Base-by-base conservation (phyloP, 768 basidiomycete species). In the Lentinus brumalis region DNA sequence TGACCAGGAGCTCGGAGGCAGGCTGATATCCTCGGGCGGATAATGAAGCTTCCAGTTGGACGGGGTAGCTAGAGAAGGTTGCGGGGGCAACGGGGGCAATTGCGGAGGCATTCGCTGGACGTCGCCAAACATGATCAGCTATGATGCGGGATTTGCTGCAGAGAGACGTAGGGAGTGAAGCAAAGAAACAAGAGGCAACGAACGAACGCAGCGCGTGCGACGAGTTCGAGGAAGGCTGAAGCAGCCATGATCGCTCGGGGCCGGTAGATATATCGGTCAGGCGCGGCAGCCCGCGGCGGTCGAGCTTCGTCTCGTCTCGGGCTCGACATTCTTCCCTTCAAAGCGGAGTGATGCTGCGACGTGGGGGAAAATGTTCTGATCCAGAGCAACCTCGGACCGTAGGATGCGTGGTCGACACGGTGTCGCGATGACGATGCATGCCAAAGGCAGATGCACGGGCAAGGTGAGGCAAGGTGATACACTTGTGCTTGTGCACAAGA, bases 351-450 rank as follows among this genome's bases (percentile, higher is more conserved):
- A 57, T 57, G 50, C 39, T 45, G 45, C 50, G 56, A 55, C 40
- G 52, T 26, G 12, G 45, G 47, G 55, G 54, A 63, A 18, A 49
- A 57, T 41, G 45, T 32, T 63, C 57, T 63, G 61, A 63, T 62
- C 42, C 29, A 50, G 44, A 35, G 35, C 35, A 11, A 35, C 35
- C 11, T 11, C 35, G 35, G 35, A 35, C 35, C 35, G 35, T 35
- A 35, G 7, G 35, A 35, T 35, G 50, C 56, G 47, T 56, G 53
- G 61, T 50, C 53, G 57, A 45, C 61, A 55, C 55, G 60, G 44
- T 49, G 57, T 63, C 61, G 61, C 61, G 61, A 63, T 63, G 61
- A 63, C 61, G 61, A 63, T 63, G 50, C 50, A 40, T 26, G 41
- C 49, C 46, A 62, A 51, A 18, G 29, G n/a, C 7, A 45, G 29